phyloP scores from a whole-genome alignment of 768 basidiomycete genomes.

The Glaciozyma martinii region DNA sequence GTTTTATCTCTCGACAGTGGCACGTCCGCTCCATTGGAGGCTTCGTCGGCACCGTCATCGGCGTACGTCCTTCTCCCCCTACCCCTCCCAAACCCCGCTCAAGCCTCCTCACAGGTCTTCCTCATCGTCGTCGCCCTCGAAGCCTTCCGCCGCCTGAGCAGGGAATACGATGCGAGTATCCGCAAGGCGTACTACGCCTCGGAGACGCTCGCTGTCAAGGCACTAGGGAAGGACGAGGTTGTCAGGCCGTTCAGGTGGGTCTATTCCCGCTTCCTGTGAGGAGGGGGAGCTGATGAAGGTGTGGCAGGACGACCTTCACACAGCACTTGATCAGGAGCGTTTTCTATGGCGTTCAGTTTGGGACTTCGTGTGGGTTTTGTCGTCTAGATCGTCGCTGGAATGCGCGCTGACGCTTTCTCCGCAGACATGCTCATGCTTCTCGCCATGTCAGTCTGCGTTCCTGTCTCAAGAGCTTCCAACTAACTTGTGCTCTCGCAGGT shows the following conservation, averaged over 20 bases:
- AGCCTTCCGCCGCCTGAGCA: conserved; percentile 35
- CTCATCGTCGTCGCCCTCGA: conserved; percentile 39
- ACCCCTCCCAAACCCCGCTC: background rate
- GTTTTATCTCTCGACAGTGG: conserved; percentile 39
- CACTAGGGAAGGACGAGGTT: conserved; percentile 3
- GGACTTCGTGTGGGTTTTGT: conserved; percentile 27
- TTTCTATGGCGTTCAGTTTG: conserved; percentile 37
- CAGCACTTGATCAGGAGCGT: conserved; percentile 37
- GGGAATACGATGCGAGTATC: conserved; percentile 39
- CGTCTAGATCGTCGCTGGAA: background rate
- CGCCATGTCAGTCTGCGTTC: background rate
- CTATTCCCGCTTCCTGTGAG: background rate
- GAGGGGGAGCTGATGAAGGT: too few relatives aligned
- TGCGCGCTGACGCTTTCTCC: too few relatives aligned
- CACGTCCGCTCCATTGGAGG: conserved; percentile 34
- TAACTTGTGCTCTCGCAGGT: conserved; percentile 36
- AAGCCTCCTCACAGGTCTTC: conserved; percentile 32
- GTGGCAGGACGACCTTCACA: conserved; percentile 14
- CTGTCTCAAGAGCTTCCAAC: conserved; percentile 2
- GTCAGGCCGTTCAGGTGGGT: background rate
- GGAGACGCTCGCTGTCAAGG: conserved; percentile 5
- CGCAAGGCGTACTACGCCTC: conserved; percentile 21
- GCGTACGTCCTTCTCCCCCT: conserved; percentile 10
- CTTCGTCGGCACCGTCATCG: conserved; percentile 39
- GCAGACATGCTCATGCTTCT: conserved; percentile 14